Base-by-base conservation (phyloP, 2,329 filamentous ascomycete genomes). In the Botrytis deweyae region DNA sequence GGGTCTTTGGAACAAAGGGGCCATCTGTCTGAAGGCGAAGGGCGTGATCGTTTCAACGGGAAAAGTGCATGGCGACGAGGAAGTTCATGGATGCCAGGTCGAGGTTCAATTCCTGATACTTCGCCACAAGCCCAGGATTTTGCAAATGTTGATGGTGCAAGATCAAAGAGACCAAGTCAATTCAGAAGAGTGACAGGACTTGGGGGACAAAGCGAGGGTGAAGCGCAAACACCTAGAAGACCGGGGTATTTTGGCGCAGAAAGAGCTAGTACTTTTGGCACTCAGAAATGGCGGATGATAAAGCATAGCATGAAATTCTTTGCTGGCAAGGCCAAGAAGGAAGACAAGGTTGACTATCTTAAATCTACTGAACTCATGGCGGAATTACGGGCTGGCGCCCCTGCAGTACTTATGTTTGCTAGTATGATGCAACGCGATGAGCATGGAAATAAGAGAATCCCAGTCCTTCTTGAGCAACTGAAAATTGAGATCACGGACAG, bases 361-460 rank as follows among this genome's bases (percentile, higher is more conserved):
- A 99, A 98, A 82, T 98, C 95, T 16, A 94, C 96, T 3, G 96
- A 99, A 82, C 86, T 99, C 65, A 95, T 99, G 89, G 96, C 96
- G 1, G 96, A 99, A 83, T 86, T 99, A 55, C 89, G 96, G 67
- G 97, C 96, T 62, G 96, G 94, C 72, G 94, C 95, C 1, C 96
- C 96, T 5, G 96, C 96, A 38, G 96, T 95, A 33, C 86, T 99
- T 74, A 97, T 99, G 83, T 85, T 99, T 70, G 96, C 96, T 12
- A 98, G 95, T 80, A 98, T 98, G 93, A 96, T 98, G 79, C 96
- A 98, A 83, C 89, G 96, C 73, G 96, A 99, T 79, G 96, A 99
- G 83, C 93, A 98, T 79, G 94, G 95, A 67, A 96, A 97, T 83
- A 96, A 93, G 83, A 91, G 95, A 74, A 97, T 99, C 73, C 96